These are phyloP conservation scores for Fusarium lateritium DNA, from an alignment of 2,329 filamentous ascomycete genomes.

Conservation along the genomic window DNA sequence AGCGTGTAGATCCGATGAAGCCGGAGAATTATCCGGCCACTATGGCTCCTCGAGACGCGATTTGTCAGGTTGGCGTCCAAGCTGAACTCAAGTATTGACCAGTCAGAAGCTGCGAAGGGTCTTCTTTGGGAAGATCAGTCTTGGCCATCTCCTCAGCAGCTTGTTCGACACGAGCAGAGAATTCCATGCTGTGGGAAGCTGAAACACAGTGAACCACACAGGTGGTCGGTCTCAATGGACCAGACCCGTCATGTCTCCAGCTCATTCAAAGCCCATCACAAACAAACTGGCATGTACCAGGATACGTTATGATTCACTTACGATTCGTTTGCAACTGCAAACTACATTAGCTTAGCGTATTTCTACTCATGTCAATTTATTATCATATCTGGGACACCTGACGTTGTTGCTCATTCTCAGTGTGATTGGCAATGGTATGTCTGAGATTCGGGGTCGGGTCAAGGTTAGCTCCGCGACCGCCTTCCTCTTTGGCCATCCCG, in stretches of 20 bases:
- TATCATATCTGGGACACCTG: no score
- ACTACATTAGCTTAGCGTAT: not conserved
- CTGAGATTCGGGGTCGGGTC: conserved; percentile 20
- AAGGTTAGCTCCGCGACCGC: conserved; percentile 45
- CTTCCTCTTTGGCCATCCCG: conserved; percentile 31
- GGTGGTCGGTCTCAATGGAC: conserved; percentile 6
- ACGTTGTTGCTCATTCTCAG: no score
- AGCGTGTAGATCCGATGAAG: conserved; percentile 23
- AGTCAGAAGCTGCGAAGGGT: conserved; percentile 40
- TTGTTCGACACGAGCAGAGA: conserved; percentile 8
- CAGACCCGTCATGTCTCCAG: not conserved
- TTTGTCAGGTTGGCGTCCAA: conserved; percentile 33
- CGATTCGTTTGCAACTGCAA: not conserved
- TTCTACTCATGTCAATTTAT: not conserved
- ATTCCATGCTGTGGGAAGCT: conserved; percentile 29
- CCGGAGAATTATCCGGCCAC: conserved; percentile 17
- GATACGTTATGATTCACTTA: not conserved
- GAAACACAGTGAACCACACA: conserved; percentile 33
- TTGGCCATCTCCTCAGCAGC: conserved; percentile 36
- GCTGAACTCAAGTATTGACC: conserved; percentile 29
- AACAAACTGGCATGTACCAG: not conserved
- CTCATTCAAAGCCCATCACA: conserved; percentile 1
- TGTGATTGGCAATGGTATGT: no score
- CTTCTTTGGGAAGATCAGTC: conserved; percentile 32
- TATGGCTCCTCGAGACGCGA: conserved; percentile 29